Evolutionary conservation across 2,329 filamentous ascomycete species (phyloP).

Genomic region (Epichloe sp.): DNA sequence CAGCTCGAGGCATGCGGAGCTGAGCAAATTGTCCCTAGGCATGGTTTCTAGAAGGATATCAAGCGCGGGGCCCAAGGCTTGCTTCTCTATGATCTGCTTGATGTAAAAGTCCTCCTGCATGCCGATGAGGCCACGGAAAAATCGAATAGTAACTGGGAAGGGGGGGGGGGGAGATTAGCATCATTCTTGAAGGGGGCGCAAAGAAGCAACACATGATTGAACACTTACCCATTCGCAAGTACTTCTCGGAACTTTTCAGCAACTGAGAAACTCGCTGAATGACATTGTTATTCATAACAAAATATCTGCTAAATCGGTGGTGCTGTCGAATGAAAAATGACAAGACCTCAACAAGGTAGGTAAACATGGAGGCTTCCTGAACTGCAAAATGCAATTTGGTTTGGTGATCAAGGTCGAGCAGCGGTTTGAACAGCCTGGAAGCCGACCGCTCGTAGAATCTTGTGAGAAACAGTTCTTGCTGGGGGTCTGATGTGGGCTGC

Average conservation of each 20-base stretch:
- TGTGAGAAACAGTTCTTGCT: slow-evolving; percentile 75
- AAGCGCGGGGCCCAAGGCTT: slow-evolving; percentile 71
- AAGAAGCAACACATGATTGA: not conserved
- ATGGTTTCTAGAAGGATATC: slow-evolving; percentile 74
- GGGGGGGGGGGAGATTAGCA: not conserved
- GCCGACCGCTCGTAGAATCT: slow-evolving; percentile 85
- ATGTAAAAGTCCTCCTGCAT: slow-evolving; percentile 88
- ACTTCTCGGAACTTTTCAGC: slow-evolving; percentile 74
- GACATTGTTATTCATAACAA: slow-evolving; percentile 69
- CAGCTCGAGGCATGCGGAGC: slow-evolving; percentile 80
- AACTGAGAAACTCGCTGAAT: slow-evolving; percentile 71
- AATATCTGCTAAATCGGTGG: slow-evolving; percentile 72
- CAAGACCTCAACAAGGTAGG: slow-evolving; percentile 82
- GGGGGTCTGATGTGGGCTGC: slow-evolving; percentile 44
- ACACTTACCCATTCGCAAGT: slow-evolving; percentile 71
- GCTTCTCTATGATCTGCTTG: slow-evolving; percentile 68
- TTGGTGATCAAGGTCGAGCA: slow-evolving; percentile 65
- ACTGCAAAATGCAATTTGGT: slow-evolving; percentile 59
- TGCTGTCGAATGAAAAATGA: slow-evolving; percentile 91
- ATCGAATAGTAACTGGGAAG: slow-evolving; percentile 66
- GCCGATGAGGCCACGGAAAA: slow-evolving; percentile 76
- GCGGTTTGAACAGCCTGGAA: slow-evolving; percentile 70
- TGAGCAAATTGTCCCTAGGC: slow-evolving; percentile 84
- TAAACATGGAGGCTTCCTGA: slow-evolving; percentile 80
- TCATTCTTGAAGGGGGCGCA: not conserved